These are phyloP conservation scores for Colletotrichum magnum DNA, from an alignment of 2,329 filamentous ascomycete species.

Conservation along the genomic window DNA sequence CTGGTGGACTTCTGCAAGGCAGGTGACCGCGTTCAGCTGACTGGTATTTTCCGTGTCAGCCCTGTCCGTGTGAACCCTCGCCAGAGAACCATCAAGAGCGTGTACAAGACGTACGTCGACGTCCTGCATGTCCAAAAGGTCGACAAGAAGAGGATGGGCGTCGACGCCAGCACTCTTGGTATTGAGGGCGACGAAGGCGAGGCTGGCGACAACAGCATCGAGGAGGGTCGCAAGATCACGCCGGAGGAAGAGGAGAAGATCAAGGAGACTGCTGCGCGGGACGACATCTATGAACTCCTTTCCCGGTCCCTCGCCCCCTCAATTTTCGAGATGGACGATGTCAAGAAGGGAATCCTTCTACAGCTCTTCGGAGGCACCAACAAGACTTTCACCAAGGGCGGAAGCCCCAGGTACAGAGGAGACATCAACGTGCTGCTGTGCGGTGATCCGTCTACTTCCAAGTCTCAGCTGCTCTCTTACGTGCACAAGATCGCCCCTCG, in stretches of 20 bases:
- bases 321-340: conserved; percentile 97
- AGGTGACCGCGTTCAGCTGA: conserved; percentile 95
- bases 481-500: conserved; percentile 98
- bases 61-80: conserved; percentile 95
- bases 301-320: conserved; percentile 93
- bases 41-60: conserved; percentile 95
- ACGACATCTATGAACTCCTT: conserved; percentile 94
- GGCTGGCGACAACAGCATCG: conserved; percentile 80
- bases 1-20: conserved; percentile 98
- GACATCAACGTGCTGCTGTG: conserved; percentile 98
- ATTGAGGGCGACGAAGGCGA: conserved; percentile 77
- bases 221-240: conserved; percentile 86
- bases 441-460: conserved; percentile 95
- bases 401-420: conserved; percentile 93
- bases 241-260: conserved; percentile 94
- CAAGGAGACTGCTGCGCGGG: conserved; percentile 80
- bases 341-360: conserved; percentile 97
- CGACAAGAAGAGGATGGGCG: conserved; percentile 93
- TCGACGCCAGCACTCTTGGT: conserved; percentile 90
- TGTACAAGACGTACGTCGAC: conserved; percentile 99
- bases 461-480: conserved; percentile 94
- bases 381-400: conserved; percentile 97
- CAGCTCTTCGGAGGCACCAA: conserved; percentile 98
- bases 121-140: conserved; percentile 96
- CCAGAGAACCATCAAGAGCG: conserved; percentile 90